Evolutionary conservation across 768 basidiomycete genomes (phyloP).

Genomic region (Scleroderma bovista): DNA sequence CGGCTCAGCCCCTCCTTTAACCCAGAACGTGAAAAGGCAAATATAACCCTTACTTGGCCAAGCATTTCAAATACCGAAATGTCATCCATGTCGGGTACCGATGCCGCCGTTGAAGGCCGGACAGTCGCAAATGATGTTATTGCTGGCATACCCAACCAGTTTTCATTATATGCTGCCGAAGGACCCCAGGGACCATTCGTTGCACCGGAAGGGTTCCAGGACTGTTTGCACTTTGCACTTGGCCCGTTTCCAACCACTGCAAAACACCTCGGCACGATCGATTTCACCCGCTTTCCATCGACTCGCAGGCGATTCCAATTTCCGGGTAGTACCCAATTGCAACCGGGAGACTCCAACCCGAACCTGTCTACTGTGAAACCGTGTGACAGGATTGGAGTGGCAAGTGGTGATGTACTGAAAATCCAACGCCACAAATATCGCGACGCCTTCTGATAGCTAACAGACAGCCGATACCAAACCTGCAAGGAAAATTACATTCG

Average conservation of each 20-base stretch:
- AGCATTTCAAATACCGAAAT: not conserved
- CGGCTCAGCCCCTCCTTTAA: slow-evolving; percentile 21
- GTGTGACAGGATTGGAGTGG: slow-evolving; percentile 13
- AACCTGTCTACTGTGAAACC: slow-evolving; percentile 5
- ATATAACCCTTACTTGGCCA: not conserved
- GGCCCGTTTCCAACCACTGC: not conserved
- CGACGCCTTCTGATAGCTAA: slow-evolving; percentile 6
- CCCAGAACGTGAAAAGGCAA: slow-evolving; percentile 5
- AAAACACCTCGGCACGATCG: slow-evolving; percentile 14
- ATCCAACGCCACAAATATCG: slow-evolving; percentile 20
- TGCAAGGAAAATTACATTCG: not conserved
- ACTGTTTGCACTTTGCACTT: not conserved
- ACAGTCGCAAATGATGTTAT: not conserved
- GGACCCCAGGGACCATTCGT: not conserved
- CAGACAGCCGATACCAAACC: not conserved
- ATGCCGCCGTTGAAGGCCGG: not conserved
- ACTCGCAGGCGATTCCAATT: slow-evolving; percentile 10
- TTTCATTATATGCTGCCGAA: not conserved
- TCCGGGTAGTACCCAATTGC: not conserved
- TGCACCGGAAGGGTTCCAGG: not conserved
- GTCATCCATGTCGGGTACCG: not conserved
- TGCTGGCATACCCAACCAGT: not conserved
- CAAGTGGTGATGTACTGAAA: slow-evolving; percentile 9
- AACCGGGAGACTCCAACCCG: not conserved
- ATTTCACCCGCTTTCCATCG: slow-evolving; percentile 21